Evolutionary conservation across 208 protist species (phyloP).

Genomic region (Trypanosoma conorhini): DNA sequence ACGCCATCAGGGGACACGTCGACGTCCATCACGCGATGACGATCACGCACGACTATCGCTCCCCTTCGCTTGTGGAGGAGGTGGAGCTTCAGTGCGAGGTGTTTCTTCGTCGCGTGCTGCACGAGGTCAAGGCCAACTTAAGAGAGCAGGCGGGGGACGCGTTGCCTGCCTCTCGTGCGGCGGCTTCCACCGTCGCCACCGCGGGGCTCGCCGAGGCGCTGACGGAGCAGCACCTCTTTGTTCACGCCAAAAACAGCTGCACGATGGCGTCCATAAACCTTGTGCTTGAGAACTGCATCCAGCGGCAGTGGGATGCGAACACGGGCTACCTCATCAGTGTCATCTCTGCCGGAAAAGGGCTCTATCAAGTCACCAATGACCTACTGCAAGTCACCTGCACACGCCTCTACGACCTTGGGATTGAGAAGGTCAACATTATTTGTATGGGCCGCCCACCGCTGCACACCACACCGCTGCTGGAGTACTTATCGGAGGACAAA

Average conservation of each 20-base stretch:
- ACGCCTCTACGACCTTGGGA: slow-evolving; percentile 69
- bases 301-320: slow-evolving; percentile 49
- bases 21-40: slow-evolving; percentile 78
- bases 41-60: slow-evolving; percentile 49
- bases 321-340: slow-evolving; percentile 73
- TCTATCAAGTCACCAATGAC: slow-evolving; percentile 72
- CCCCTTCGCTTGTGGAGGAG: slow-evolving; percentile 52
- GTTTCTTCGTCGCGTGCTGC: slow-evolving; percentile 54
- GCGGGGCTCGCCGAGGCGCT: slow-evolving; percentile 12
- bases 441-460: slow-evolving; percentile 85
- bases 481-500: slow-evolving; percentile 67
- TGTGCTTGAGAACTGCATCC: slow-evolving; percentile 62
- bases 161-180: not conserved
- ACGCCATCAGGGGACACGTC: slow-evolving; percentile 43
- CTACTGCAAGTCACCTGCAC: slow-evolving; percentile 66
- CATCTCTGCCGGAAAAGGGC: slow-evolving; percentile 78
- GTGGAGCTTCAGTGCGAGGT: slow-evolving; percentile 71
- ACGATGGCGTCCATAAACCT: slow-evolving; percentile 75
- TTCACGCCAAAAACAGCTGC: slow-evolving; percentile 66
- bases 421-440: slow-evolving; percentile 69
- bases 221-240: slow-evolving; percentile 60
- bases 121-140: slow-evolving; percentile 32
- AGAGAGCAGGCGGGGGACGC: not conserved
- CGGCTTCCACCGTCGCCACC: too few relatives aligned
- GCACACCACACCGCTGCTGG: slow-evolving; percentile 77